Evolutionary conservation across 2,329 filamentous ascomycete genomes (phyloP).

Genomic region (Fusarium cicatricum): DNA sequence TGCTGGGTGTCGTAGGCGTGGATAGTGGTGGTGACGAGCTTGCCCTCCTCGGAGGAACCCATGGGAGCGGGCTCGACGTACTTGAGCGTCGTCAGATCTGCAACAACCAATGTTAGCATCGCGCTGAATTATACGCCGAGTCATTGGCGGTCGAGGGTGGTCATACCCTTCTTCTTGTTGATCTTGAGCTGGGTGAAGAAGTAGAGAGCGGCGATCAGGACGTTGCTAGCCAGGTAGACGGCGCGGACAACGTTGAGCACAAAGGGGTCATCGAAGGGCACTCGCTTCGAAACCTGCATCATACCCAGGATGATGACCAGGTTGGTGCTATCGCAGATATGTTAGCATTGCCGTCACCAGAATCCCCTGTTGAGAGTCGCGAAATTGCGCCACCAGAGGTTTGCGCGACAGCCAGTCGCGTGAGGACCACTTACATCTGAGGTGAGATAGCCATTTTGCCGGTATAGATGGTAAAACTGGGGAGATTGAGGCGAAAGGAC

Average conservation of each 20-base stretch:
- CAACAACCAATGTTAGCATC: slow-evolving; percentile 16
- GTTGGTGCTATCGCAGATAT: slow-evolving; percentile 72
- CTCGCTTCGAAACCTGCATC: slow-evolving; percentile 97
- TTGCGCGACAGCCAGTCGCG: slow-evolving; percentile 18
- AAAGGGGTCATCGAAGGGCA: slow-evolving; percentile 87
- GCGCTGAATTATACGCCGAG: neutral
- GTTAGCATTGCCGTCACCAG: slow-evolving; percentile 37
- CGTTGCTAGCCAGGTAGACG: slow-evolving; percentile 68
- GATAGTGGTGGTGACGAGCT: slow-evolving; percentile 95
- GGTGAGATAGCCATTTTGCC: slow-evolving; percentile 69
- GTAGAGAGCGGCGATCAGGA: slow-evolving; percentile 87
- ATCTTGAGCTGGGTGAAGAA: slow-evolving; percentile 85
- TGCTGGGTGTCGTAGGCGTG: slow-evolving; percentile 93
- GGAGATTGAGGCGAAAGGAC: slow-evolving; percentile 1
- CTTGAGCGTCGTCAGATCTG: slow-evolving; percentile 96
- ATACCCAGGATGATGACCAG: slow-evolving; percentile 94
- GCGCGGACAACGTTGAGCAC: slow-evolving; percentile 65
- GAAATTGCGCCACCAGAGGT: slow-evolving; percentile 23
- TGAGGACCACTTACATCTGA: slow-evolving; percentile 64
- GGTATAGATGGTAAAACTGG: slow-evolving; percentile 4
- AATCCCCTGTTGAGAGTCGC: slow-evolving; percentile 22
- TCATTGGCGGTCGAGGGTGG: neutral
- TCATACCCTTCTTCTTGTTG: slow-evolving; percentile 95
- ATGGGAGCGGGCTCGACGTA: slow-evolving; percentile 96
- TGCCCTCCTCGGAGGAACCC: slow-evolving; percentile 92